Percentiles rank a stretch among this genome's conserved stretches.
These are phyloP conservation scores for Jasminum sambac DNA, from an alignment of 257 asterid genomes.

Conservation along the genomic window DNA sequence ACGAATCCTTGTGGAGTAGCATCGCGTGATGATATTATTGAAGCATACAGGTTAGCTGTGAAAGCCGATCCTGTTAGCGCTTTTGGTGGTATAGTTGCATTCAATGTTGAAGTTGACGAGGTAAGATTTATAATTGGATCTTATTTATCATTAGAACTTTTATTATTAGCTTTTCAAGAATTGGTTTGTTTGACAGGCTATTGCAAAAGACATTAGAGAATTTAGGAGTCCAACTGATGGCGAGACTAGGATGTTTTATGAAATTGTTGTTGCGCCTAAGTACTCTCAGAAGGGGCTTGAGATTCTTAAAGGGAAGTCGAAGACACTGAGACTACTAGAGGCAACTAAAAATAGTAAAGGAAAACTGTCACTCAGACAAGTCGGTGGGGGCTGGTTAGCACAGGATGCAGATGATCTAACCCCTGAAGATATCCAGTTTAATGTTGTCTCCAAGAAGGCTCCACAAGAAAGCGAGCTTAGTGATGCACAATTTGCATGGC, in stretches of 20 bases:
- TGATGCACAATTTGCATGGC: constrained; percentile 89
- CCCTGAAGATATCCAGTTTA: constrained; percentile 75
- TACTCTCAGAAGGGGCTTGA: constrained; percentile 85
- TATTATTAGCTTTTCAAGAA: background rate
- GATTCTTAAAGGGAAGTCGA: constrained; percentile 92
- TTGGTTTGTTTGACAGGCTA: constrained; percentile 46
- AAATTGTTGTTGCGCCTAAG: constrained; percentile 90
- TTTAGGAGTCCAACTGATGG: constrained; percentile 93
- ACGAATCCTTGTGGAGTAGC: constrained; percentile 99
- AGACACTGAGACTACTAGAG: constrained; percentile 88
- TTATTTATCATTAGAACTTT: constrained; percentile 5
- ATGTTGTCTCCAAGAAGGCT: constrained; percentile 60
- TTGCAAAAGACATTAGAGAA: constrained; percentile 91
- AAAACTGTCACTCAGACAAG: constrained; percentile 87
- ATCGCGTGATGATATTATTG: constrained; percentile 71
- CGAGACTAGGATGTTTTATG: constrained; percentile 91
- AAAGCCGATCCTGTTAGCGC: constrained; percentile 98
- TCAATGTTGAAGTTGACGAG: constrained; percentile 97
- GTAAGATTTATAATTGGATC: constrained; percentile 36
- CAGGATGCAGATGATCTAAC: constrained; percentile 93
- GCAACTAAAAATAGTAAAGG: constrained; percentile 75
- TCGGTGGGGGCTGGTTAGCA: constrained; percentile 98
- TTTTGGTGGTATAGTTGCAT: constrained; percentile 98
- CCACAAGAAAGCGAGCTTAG: constrained; percentile 70
- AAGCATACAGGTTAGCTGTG: constrained; percentile 94